phyloP scores from a whole-genome alignment of 495 filamentous ascomycete species.

The Neurospora terricola region DNA sequence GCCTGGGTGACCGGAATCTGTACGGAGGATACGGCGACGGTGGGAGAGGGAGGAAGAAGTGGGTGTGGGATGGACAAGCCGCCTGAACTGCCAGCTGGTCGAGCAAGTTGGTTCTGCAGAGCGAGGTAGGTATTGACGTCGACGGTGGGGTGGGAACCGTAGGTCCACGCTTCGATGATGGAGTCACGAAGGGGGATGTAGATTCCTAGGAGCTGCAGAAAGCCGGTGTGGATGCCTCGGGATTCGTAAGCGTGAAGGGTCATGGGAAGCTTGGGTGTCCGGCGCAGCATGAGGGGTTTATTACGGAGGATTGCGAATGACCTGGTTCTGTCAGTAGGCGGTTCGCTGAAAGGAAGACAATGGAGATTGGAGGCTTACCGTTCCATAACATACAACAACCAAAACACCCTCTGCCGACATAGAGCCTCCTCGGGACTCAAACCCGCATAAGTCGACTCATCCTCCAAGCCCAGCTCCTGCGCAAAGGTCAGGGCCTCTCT shows the following conservation, averaged over 20 bases:
- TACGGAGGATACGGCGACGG: conserved; percentile 16
- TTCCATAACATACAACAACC: conserved; percentile 54
- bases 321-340: neutral
- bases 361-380: conserved; percentile 21
- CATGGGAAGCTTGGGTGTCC: conserved; percentile 32
- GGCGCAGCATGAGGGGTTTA: conserved; percentile 45
- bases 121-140: conserved; percentile 33
- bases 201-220: conserved; percentile 44
- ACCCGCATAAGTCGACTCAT: conserved; percentile 42
- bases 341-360: neutral
- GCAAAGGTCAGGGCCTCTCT: conserved; percentile 51
- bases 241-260: conserved; percentile 37
- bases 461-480: conserved; percentile 49
- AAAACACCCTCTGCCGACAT: conserved; percentile 49
- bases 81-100: conserved; percentile 12
- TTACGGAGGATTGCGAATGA: conserved; percentile 36
- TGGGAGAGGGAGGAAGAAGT: conserved; percentile 28
- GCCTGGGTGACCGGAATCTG: neutral
- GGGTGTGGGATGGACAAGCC: conserved; percentile 31
- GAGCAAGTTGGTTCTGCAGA: conserved; percentile 29
- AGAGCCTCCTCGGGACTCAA: conserved; percentile 37
- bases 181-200: conserved; percentile 28
- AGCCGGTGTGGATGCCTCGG: conserved; percentile 40
- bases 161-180: conserved; percentile 28
- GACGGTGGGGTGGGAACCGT: conserved; percentile 18